Conservation (phyloP, 331 rosid species). For the Pyracantha coccinea region DNA sequence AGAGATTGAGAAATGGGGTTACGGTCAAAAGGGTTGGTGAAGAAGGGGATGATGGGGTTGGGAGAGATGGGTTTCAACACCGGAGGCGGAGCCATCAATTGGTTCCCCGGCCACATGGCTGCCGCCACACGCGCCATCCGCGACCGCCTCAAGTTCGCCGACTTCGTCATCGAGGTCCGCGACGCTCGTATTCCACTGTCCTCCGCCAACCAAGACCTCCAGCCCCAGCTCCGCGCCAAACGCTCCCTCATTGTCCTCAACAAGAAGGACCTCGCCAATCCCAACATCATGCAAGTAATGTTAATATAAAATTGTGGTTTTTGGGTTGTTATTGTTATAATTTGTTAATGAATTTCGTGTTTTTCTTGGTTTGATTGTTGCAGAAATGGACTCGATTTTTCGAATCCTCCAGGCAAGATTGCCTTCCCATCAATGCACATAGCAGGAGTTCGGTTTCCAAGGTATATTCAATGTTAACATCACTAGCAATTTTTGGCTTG, state of each 20-base stretch:
- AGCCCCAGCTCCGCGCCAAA: slow-evolving; percentile 55
- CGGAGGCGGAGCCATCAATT: slow-evolving; percentile 67
- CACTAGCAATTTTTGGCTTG: neutral
- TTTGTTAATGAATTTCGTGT: neutral
- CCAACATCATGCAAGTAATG: slow-evolving; percentile 72
- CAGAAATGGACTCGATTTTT: slow-evolving; percentile 72
- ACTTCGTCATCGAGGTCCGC: slow-evolving; percentile 80
- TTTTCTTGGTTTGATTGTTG: slow-evolving; percentile 8
- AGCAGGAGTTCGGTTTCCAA: slow-evolving; percentile 67
- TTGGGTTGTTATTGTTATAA: neutral
- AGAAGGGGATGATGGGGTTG: slow-evolving; percentile 32
- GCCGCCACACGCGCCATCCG: slow-evolving; percentile 79
- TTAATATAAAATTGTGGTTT: neutral
- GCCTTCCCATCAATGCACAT: slow-evolving; percentile 63
- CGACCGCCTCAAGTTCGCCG: slow-evolving; percentile 66
- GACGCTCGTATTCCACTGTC: slow-evolving; percentile 92
- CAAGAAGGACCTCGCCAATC: slow-evolving; percentile 84
- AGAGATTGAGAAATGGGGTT: neutral
- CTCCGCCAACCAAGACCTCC: slow-evolving; percentile 64
- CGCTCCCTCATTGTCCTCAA: slow-evolving; percentile 73
- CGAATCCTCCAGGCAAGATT: slow-evolving; percentile 59
- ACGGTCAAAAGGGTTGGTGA: slow-evolving; percentile 34
- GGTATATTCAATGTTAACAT: slow-evolving; percentile 18
- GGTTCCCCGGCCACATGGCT: slow-evolving; percentile 98
- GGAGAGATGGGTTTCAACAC: slow-evolving; percentile 70